Evolutionary conservation across 257 asterid species (phyloP), one percentile per base, ranked within the genome.

Genomic region (Datura wrightii): DNA sequence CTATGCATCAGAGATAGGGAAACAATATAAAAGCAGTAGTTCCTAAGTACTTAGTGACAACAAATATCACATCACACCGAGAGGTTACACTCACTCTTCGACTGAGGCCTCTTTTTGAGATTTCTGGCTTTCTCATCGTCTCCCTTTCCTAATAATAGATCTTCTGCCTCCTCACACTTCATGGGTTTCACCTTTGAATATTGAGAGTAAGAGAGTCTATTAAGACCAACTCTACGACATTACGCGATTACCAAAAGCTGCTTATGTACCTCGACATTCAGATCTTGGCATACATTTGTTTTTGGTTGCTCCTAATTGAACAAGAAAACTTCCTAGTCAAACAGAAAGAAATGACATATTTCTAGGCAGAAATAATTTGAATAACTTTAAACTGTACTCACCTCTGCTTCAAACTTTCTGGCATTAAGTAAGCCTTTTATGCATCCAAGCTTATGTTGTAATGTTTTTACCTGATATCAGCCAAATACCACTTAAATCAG

Each of bases 391-490:
- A 71, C 66, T 59, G 48, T 46, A 91, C 90, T 42, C 62, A 93
- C 97, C 94, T 90, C 87, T 39, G 81, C 85, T 83, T 89, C 90
- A 78, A 85, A 72, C 14, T 89, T 84, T 60, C 87, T 87, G n/a
- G 91, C 93, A 74, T 76, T 89, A 85, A 92, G 91, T 82, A 92
- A 79, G 70, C 92, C 91, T 83, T 83, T 92, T 87, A 63, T 90
- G 89, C 94, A 92, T 62, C 90, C 94, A 80, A 94, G 94, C 86
- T 91, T 96, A 78, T 93, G 97, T 55, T 92, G 94, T 42, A 94
- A 83, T 85, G 87, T 86, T 91, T 87, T 94, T 60, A 91, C 84
- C 98, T 93, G 88, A 87, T 86, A 87, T 39, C 50, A 84, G 72
- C 15, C 16, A 53, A 58, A 84, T 69, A 72, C 50, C n/a, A 63